phyloP scores from a whole-genome alignment of 805 yeast species.

The Wickerhamiella vanderwaltii region DNA sequence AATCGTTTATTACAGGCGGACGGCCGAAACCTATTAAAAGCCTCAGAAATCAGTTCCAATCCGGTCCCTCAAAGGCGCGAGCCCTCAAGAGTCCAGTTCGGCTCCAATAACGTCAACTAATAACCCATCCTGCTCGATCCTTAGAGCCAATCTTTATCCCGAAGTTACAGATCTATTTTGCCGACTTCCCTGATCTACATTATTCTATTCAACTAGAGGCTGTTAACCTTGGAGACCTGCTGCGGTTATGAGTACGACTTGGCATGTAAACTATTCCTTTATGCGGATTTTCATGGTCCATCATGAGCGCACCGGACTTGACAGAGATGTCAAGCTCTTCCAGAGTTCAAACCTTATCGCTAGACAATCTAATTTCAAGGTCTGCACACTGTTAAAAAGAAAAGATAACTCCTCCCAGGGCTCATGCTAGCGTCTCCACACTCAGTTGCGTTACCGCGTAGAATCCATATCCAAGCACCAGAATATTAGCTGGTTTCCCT shows the following conservation, averaged over 20 bases:
- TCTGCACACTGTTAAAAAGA: slow-evolving; percentile 33
- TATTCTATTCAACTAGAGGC: slow-evolving; percentile 36
- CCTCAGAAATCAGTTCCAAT: too few relatives aligned
- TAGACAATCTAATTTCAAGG: slow-evolving; percentile 34
- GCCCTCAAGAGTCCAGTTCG: too few relatives aligned
- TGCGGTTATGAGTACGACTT: slow-evolving; percentile 36
- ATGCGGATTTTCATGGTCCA: slow-evolving; percentile 34
- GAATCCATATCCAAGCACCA: slow-evolving; percentile 35
- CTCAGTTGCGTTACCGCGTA: slow-evolving; percentile 33
- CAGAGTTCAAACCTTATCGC: too few relatives aligned
- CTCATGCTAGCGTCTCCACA: slow-evolving; percentile 35
- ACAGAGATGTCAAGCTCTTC: slow-evolving; percentile 31
- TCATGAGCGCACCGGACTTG: slow-evolving; percentile 33
- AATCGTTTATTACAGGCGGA: too few relatives aligned
- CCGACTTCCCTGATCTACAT: slow-evolving; percentile 35
- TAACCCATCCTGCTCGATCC: too few relatives aligned
- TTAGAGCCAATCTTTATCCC: too few relatives aligned
- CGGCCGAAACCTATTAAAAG: too few relatives aligned
- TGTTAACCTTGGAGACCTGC: slow-evolving; percentile 38
- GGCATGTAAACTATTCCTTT: slow-evolving; percentile 32
- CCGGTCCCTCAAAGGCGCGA: too few relatives aligned
- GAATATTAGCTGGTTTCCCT: too few relatives aligned
- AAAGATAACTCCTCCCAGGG: slow-evolving; percentile 36
- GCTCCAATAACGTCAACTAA: too few relatives aligned
- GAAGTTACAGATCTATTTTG: slow-evolving; percentile 28